Evolutionary conservation across 1,139 yeast species (phyloP), one percentile per base, ranked within the genome.

Genomic region (Diutina siamensis): DNA sequence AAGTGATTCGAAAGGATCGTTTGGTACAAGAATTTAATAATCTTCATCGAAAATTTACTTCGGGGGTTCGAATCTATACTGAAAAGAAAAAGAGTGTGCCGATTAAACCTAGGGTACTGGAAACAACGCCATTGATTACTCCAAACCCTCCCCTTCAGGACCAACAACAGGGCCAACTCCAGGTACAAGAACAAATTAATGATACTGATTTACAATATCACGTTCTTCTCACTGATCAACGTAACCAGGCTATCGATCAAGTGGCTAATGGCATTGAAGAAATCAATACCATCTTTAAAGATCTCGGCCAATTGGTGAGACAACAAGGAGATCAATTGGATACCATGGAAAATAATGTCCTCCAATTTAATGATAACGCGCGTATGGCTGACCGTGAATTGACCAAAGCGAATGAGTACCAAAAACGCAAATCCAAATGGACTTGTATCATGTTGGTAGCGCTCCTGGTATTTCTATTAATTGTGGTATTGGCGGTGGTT

Each of bases 311-410:
- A 38, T 63, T 88, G 53, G 94, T 88, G 1, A 71, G 73, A 46
- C 92, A 85, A 57, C 97, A 88, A 58, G 95, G 95, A 4, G 80
- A 76, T 35, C 89, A 84, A 52, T 72, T 88, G 25, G 95, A 86
- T 57, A 76, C 87, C 0, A 78, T 88, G 17, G 96, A 87, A 56
- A 87, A 83, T 49, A 87, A 87, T 59, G 70, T 88, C 45, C 64
- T 79, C 25, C 77, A 74, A 48, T 65, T 83, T 48, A 78, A 80
- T n/a, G 72, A 70, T 21, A 82, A 85, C 53, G 74, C 87, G 12
- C 82, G 80, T 48, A 74, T 72, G 49, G 95, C 96, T 0, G 72
- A 78, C 33, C 71, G 74, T 27, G 94, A 87, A 56, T 68, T 88
- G 48, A 62, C 61, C 10, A 78, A 78, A 55, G 96, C 96, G 3